Conservation (phyloP, 352 stramenopile genomes). For the Globisporangium camurandrum region DNA sequence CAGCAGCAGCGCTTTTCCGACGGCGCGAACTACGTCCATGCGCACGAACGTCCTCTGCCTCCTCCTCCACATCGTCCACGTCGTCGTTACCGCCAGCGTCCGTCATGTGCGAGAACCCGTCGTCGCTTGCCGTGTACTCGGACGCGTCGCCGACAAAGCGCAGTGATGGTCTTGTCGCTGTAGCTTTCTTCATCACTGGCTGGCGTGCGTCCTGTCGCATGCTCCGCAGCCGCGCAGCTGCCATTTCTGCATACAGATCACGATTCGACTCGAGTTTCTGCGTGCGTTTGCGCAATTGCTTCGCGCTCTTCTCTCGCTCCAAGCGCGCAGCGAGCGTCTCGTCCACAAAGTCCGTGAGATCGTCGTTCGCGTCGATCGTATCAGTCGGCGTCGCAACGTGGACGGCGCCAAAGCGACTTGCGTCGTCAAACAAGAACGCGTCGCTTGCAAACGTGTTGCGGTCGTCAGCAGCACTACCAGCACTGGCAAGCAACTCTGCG, state of each 20-base stretch:
- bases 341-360: conserved; percentile 44
- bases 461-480: conserved; percentile 10
- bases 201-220: conserved; percentile 69
- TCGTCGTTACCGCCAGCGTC: background rate
- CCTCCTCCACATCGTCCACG: background rate
- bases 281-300: conserved; percentile 34
- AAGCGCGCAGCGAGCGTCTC: conserved; percentile 29
- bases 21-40: no score
- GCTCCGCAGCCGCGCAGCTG: conserved; percentile 36
- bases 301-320: conserved; percentile 46
- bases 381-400: conserved; percentile 22
- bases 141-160: conserved; percentile 1
- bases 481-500: conserved; percentile 38
- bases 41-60: background rate
- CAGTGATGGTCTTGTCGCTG: conserved; percentile 8
- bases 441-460: conserved; percentile 35
- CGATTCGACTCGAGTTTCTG: conserved; percentile 72
- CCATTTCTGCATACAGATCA: conserved; percentile 67
- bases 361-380: conserved; percentile 18
- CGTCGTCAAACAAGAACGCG: conserved; percentile 56
- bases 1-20: background rate
- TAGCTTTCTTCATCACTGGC: conserved; percentile 27
- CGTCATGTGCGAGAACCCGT: conserved; percentile 4
- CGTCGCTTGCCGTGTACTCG: conserved; percentile 4
- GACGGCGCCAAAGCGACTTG: conserved; percentile 42